phyloP scores from a whole-genome alignment of 2,329 filamentous ascomycete genomes.

The Trematosphaeria pertusa region DNA sequence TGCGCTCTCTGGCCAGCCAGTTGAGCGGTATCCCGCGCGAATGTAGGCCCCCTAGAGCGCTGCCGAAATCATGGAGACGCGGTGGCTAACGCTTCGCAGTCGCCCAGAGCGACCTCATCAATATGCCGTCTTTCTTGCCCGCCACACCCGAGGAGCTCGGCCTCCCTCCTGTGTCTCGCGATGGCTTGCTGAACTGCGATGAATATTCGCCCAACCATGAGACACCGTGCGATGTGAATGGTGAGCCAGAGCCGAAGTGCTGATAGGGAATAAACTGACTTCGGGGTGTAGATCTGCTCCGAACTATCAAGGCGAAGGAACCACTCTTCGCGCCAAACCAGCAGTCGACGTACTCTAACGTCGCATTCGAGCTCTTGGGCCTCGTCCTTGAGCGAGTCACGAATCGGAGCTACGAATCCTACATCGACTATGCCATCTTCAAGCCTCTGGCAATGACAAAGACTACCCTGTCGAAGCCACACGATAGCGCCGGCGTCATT shows the following conservation, averaged over 20 bases:
- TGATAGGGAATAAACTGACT: constrained; percentile 10
- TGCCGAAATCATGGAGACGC: too few relatives aligned
- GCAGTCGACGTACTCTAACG: constrained; percentile 52
- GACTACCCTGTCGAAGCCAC: constrained; percentile 34
- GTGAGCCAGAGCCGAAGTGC: constrained; percentile 9
- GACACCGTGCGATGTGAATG: constrained; percentile 34
- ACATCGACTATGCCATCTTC: constrained; percentile 51
- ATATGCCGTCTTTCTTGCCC: constrained; percentile 11
- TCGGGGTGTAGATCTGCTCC: constrained; percentile 37
- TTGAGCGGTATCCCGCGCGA: constrained; percentile 52
- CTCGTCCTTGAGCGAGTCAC: constrained; percentile 49
- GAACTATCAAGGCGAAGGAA: constrained; percentile 33
- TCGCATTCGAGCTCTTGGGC: constrained; percentile 51
- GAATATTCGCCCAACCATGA: constrained; percentile 42
- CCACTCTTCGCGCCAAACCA: constrained; percentile 53
- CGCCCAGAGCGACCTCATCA: constrained; percentile 39
- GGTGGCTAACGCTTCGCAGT: too few relatives aligned
- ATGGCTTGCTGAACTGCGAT: constrained; percentile 44
- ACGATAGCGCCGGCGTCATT: constrained; percentile 49
- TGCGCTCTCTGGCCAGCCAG: constrained; percentile 52
- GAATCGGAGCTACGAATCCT: constrained; percentile 43
- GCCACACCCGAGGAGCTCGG: constrained; percentile 31
- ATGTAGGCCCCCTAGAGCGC: constrained; percentile 30
- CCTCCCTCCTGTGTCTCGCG: constrained; percentile 43
- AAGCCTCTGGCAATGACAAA: constrained; percentile 42